A percentile compares a stretch with the other conserved stretches of the same genome.
Evolutionary conservation across 805 yeast species (phyloP).

Genomic region (Teunomyces panamensis): DNA sequence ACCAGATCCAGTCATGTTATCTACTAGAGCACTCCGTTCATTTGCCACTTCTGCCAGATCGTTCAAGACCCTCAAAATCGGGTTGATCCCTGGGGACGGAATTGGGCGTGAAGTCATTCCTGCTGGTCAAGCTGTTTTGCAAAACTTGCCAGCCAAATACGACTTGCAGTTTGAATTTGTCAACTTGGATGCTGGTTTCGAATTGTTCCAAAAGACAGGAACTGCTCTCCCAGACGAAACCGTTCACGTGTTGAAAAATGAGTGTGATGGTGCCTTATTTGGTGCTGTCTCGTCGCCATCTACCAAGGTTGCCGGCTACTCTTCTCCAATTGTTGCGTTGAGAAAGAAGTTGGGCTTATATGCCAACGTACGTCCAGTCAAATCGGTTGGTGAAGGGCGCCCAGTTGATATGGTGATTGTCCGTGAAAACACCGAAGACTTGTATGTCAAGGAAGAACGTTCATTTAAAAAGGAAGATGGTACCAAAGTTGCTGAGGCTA

Average conservation of each 20-base stretch:
- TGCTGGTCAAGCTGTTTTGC: constrained; percentile 86
- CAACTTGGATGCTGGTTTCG: constrained; percentile 90
- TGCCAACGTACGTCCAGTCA: constrained; percentile 97
- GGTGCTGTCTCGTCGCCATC: constrained; percentile 98
- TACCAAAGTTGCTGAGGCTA: constrained; percentile 91
- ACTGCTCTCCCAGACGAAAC: constrained; percentile 94
- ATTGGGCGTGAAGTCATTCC: constrained; percentile 98
- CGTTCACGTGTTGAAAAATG: constrained; percentile 66
- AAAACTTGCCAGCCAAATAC: constrained; percentile 72
- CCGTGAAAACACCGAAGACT: constrained; percentile 97
- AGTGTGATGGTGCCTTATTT: constrained; percentile 95
- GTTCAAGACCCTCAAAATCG: constrained; percentile 40
- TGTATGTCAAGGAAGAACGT: constrained; percentile 91
- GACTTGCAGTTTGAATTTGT: constrained; percentile 83
- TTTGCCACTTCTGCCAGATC: constrained; percentile 31
- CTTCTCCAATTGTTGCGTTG: constrained; percentile 98
- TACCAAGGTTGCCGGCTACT: constrained; percentile 90
- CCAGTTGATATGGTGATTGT: constrained; percentile 97
- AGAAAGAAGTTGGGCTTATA: constrained; percentile 92
- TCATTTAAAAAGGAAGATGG: constrained; percentile 75
- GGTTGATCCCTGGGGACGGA: constrained; percentile 97
- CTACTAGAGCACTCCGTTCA: constrained; percentile 24
- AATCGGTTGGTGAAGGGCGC: constrained; percentile 83
- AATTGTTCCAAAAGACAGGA: constrained; percentile 91
- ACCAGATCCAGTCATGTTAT: constrained; percentile 13